Evolutionary conservation across 176 grass and related monocot species (phyloP).

Genomic region (Coix lacrymajobi): DNA sequence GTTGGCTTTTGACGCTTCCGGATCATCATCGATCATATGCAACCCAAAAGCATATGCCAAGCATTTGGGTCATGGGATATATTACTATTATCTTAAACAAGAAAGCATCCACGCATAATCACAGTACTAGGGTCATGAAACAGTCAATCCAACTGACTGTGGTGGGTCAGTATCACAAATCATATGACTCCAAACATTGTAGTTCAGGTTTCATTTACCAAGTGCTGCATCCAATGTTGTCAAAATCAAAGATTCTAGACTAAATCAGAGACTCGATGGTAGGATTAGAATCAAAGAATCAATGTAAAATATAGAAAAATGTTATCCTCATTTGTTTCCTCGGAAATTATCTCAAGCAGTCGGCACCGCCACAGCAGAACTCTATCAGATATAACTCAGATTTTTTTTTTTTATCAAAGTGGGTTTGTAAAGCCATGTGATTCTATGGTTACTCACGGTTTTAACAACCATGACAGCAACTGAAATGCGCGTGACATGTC

Average conservation of each 20-base stretch:
- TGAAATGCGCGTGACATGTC: background rate
- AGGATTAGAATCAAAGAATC: background rate
- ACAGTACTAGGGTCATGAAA: background rate
- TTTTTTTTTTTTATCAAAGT: background rate
- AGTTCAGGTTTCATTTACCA: background rate
- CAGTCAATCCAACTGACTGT: background rate
- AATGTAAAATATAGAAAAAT: background rate
- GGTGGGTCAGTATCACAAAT: background rate
- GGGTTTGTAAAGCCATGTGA: background rate
- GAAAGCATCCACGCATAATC: background rate
- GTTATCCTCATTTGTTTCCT: background rate
- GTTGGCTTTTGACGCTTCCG: background rate
- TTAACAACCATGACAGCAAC: background rate
- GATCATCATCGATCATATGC: background rate
- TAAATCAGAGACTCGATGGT: background rate
- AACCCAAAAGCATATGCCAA: background rate
- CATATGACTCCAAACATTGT: background rate
- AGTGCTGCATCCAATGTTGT: background rate
- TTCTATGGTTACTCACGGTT: background rate
- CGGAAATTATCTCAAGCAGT: background rate
- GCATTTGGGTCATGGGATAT: background rate
- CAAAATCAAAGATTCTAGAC: background rate
- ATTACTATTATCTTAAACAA: background rate
- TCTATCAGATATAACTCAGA: background rate
- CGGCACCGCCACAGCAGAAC: background rate